Evolutionary conservation across 169 alveolate genomes (phyloP).

Genomic region (Plasmodium yoelii): DNA sequence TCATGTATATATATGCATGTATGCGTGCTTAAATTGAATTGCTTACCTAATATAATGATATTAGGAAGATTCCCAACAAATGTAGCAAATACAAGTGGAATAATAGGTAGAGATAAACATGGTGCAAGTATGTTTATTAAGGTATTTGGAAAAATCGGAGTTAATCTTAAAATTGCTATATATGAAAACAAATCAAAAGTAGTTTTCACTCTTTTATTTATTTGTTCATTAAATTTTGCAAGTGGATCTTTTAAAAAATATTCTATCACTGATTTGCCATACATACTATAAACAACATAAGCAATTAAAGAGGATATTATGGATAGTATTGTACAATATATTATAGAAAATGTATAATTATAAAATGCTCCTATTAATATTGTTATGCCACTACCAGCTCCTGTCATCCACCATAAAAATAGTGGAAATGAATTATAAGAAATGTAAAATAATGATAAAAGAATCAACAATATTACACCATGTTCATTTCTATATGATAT

Average conservation of each 20-base stretch:
- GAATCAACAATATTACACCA: slow-evolving; percentile 33
- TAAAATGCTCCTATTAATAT: slow-evolving; percentile 72
- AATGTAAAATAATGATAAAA: slow-evolving; percentile 56
- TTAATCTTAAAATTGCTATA: slow-evolving; percentile 68
- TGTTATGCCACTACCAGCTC: slow-evolving; percentile 65
- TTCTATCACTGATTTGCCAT: slow-evolving; percentile 52
- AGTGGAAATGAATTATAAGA: slow-evolving; percentile 66
- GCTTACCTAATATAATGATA: slow-evolving; percentile 52
- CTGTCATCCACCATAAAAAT: slow-evolving; percentile 78
- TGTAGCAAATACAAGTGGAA: slow-evolving; percentile 58
- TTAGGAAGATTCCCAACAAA: slow-evolving; percentile 56
- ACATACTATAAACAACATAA: slow-evolving; percentile 29
- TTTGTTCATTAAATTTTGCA: slow-evolving; percentile 34
- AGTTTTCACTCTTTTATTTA: slow-evolving; percentile 56
- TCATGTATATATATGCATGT: neutral
- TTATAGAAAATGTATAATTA: slow-evolving; percentile 53
- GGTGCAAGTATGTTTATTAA: slow-evolving; percentile 46
- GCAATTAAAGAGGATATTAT: slow-evolving; percentile 53
- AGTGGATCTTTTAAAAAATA: slow-evolving; percentile 52
- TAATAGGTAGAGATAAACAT: slow-evolving; percentile 37
- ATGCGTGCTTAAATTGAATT: neutral
- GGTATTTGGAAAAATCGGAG: slow-evolving; percentile 66
- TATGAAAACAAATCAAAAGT: slow-evolving; percentile 52
- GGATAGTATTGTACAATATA: slow-evolving; percentile 62
- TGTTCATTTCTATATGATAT: slow-evolving; percentile 69